phyloP scores from a whole-genome alignment of 345 rosid genomes.

The Brassica cretica region DNA sequence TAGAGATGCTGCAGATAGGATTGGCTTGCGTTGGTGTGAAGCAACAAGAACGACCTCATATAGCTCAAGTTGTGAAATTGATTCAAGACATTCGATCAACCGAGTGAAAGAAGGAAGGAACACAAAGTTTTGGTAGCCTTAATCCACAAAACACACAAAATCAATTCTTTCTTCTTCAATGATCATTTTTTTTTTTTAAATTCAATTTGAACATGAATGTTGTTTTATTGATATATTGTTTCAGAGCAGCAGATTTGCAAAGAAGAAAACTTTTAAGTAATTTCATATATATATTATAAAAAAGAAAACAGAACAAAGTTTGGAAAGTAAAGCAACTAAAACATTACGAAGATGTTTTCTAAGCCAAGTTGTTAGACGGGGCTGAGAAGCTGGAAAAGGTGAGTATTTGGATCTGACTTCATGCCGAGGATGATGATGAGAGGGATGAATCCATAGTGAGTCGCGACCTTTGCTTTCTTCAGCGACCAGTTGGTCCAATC shows the following conservation, averaged over 20 bases:
- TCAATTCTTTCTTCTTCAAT: background rate
- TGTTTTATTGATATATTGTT: conserved; percentile 1
- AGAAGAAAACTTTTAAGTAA: conserved; percentile 15
- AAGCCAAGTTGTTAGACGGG: conserved; percentile 53
- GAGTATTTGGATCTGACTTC: conserved; percentile 93
- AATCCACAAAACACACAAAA: conserved; percentile 23
- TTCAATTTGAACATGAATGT: conserved; percentile 17
- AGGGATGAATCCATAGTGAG: conserved; percentile 95
- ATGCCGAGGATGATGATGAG: conserved; percentile 82
- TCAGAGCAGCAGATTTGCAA: conserved; percentile 4
- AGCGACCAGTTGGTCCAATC: conserved; percentile 88
- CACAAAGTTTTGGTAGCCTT: conserved; percentile 34
- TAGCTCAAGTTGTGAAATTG: conserved; percentile 57
- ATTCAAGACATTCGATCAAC: conserved; percentile 57
- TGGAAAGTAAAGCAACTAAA: conserved; percentile 5
- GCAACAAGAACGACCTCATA: conserved; percentile 63
- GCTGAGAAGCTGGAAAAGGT: conserved; percentile 69
- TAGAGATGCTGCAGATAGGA: conserved; percentile 84
- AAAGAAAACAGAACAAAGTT: background rate
- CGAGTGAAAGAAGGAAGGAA: conserved; percentile 39
- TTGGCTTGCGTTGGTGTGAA: conserved; percentile 56
- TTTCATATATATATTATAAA: background rate
- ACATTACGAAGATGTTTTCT: background rate
- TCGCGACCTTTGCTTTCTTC: conserved; percentile 75
- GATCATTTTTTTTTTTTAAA: conserved; percentile 9